A percentile compares a stretch with the other conserved stretches of the same genome.
phyloP scores from a whole-genome alignment of 2,329 filamentous ascomycete genomes.

The Monilinia polystroma region DNA sequence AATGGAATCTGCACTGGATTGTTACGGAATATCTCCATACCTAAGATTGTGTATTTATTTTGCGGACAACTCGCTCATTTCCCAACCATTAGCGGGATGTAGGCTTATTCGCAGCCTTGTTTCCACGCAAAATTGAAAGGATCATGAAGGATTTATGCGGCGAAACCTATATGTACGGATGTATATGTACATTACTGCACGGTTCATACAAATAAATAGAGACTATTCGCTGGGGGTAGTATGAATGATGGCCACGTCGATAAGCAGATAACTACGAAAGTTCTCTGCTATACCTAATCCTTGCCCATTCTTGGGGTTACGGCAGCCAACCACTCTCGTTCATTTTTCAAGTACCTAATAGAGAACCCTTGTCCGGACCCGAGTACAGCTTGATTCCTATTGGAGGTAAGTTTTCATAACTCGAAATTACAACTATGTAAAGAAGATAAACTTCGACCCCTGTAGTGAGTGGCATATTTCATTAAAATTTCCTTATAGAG shows the following conservation, averaged over 20 bases:
- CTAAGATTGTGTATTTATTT: not conserved
- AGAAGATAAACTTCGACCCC: too few relatives aligned
- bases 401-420: slow-evolving; percentile 8
- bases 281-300: slow-evolving; percentile 4
- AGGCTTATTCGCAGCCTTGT: slow-evolving; percentile 3
- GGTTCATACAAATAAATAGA: not conserved
- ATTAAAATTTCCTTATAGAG: too few relatives aligned
- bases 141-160: slow-evolving; percentile 11
- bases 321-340: slow-evolving; percentile 13
- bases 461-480: too few relatives aligned
- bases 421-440: not conserved
- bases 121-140: slow-evolving; percentile 7
- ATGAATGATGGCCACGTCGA: slow-evolving; percentile 11
- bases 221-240: not conserved
- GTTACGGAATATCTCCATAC: not conserved
- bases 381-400: slow-evolving; percentile 12
- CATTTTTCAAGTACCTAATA: not conserved
- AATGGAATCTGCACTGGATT: not conserved
- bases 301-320: not conserved
- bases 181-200: not conserved
- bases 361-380: slow-evolving; percentile 9
- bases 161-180: slow-evolving; percentile 4
- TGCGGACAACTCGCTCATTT: not conserved
- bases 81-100: not conserved
- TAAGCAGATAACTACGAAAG: slow-evolving; percentile 18